Conservation (phyloP, 106 monocot genomes). For the Phalaenopsis equestris region DNA sequence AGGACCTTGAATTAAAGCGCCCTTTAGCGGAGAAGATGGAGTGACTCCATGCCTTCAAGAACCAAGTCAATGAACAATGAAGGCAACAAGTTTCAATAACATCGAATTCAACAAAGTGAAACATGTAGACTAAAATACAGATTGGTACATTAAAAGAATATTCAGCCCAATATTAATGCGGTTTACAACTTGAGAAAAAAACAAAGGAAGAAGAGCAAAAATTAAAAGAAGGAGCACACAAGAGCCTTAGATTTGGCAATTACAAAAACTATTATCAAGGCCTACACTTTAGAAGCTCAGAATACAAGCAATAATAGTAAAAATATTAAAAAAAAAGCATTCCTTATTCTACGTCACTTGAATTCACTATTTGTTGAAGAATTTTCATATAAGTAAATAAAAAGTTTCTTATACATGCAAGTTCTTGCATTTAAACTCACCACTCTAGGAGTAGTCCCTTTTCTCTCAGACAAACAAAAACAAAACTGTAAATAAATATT, state of each 20-base stretch:
- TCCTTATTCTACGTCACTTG: not conserved
- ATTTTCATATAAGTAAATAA: not conserved
- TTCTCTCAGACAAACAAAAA: no score
- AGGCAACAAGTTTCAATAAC: not conserved
- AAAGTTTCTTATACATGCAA: not conserved
- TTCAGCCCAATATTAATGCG: not conserved
- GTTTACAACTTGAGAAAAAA: not conserved
- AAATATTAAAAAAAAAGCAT: no score
- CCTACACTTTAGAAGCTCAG: not conserved
- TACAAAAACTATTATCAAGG: not conserved
- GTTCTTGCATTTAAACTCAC: not conserved
- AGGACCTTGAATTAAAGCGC: conserved; percentile 80
- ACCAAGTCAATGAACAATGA: conserved; percentile 8
- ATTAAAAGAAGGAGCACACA: not conserved
- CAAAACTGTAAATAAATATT: no score
- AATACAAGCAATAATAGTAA: not conserved
- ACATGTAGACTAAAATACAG: not conserved
- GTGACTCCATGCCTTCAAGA: conserved; percentile 81
- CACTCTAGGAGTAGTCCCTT: no score
- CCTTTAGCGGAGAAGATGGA: conserved; percentile 88
- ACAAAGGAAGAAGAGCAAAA: not conserved
- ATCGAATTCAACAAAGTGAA: not conserved
- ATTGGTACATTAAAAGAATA: not conserved
- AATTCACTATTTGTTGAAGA: not conserved
- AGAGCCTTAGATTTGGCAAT: no score